Conservation (phyloP, 83 land plant species). For the Isoetes engelmannii region DNA sequence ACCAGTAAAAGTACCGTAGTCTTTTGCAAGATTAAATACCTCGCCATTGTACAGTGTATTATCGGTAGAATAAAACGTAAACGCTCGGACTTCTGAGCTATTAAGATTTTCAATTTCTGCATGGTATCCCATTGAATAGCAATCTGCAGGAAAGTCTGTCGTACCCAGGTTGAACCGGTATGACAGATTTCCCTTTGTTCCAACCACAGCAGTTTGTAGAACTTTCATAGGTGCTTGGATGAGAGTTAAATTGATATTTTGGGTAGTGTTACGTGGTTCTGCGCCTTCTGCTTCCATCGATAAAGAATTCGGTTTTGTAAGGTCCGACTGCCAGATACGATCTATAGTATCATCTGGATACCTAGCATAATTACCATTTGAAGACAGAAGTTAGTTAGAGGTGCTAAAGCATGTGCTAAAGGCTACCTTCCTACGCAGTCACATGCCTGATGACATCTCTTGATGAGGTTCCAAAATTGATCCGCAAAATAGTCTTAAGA, state of each 20-base stretch:
- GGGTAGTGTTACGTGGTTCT: slow-evolving; percentile 35
- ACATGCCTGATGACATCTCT: slow-evolving; percentile 14
- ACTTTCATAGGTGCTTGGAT: slow-evolving; percentile 64
- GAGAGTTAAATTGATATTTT: slow-evolving; percentile 23
- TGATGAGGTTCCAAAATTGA: slow-evolving; percentile 18
- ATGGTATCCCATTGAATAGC: slow-evolving; percentile 65
- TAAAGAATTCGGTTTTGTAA: slow-evolving; percentile 34
- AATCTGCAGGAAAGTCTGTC: slow-evolving; percentile 50
- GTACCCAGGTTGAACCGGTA: slow-evolving; percentile 47
- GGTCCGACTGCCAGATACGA: slow-evolving; percentile 75
- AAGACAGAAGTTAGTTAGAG: too few species aligned
- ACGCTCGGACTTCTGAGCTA: slow-evolving; percentile 47
- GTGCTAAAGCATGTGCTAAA: too few species aligned
- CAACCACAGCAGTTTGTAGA: slow-evolving; percentile 82
- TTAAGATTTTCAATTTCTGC: slow-evolving; percentile 65
- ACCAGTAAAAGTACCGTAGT: slow-evolving; percentile 51
- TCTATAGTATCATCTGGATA: slow-evolving; percentile 87
- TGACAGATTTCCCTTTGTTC: slow-evolving; percentile 50
- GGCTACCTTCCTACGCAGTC: background rate
- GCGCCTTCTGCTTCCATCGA: slow-evolving; percentile 63
- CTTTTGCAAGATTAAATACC: slow-evolving; percentile 50
- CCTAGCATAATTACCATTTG: slow-evolving; percentile 22
- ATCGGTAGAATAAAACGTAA: slow-evolving; percentile 42
- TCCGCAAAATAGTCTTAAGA: slow-evolving; percentile 6
- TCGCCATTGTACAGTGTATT: slow-evolving; percentile 29